phyloP scores from a whole-genome alignment of 1,284 basidiomycete genomes.

The Tilletia indica region DNA sequence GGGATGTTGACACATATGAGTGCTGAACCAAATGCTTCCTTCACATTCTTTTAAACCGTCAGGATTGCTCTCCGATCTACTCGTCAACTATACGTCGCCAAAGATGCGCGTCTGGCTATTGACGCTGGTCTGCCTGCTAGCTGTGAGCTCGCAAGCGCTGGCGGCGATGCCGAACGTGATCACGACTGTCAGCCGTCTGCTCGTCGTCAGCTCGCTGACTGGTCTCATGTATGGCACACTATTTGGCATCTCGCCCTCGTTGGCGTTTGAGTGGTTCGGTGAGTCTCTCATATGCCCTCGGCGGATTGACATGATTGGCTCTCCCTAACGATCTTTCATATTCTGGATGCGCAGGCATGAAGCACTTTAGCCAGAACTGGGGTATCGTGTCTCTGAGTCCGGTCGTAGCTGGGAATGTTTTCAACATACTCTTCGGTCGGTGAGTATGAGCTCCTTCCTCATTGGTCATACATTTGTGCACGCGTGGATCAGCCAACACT shows the following conservation, averaged over 20 bases:
- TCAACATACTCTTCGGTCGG: conserved; percentile 77
- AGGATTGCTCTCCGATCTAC: conserved; percentile 10
- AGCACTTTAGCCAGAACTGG: conserved; percentile 82
- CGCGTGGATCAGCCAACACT: not conserved
- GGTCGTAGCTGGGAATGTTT: conserved; percentile 76
- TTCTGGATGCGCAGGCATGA: conserved; percentile 55
- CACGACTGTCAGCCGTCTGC: conserved; percentile 67
- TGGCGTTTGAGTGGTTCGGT: conserved; percentile 83
- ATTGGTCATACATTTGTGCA: too few relatives aligned
- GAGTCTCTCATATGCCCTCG: not conserved
- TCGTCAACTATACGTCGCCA: conserved; percentile 14
- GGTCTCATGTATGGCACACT: conserved; percentile 75
- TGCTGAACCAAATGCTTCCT: too few relatives aligned
- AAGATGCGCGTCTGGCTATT: conserved; percentile 37
- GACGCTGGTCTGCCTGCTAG: conserved; percentile 43
- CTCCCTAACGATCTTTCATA: too few relatives aligned
- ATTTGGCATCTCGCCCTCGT: conserved; percentile 74
- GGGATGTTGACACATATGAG: not conserved
- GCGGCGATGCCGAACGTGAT: conserved; percentile 57
- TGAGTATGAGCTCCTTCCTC: not conserved
- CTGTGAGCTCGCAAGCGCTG: conserved; percentile 43
- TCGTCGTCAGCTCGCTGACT: conserved; percentile 71
- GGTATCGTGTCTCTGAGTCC: conserved; percentile 76
- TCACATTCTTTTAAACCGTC: not conserved
- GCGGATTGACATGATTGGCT: not conserved